These are phyloP conservation scores for Eucalyptus pumila DNA, from an alignment of 345 rosid species.

Conservation along the genomic window DNA sequence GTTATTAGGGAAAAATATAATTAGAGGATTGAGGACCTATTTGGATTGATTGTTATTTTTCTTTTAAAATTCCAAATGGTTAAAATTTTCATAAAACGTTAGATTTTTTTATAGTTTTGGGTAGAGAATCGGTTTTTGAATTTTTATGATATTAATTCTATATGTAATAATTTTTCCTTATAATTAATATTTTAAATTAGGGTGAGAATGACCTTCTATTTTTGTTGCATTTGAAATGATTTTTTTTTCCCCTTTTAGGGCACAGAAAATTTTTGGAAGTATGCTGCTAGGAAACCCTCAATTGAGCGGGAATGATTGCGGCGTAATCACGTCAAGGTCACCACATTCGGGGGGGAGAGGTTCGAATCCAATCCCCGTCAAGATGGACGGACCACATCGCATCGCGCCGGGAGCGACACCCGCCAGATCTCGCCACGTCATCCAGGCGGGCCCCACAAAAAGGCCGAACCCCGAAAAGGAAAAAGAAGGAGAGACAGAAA, in stretches of 20 bases:
- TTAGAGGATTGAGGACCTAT: not conserved
- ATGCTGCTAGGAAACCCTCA: not conserved
- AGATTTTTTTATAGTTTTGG: fast-evolving
- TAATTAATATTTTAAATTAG: not conserved
- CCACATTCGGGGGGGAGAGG: not conserved
- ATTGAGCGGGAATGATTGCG: not conserved
- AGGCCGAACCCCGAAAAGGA: not conserved
- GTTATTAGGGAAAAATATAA: not conserved
- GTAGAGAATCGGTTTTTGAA: fast-evolving
- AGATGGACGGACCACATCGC: not conserved
- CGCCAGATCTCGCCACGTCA: not conserved
- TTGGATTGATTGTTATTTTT: not conserved
- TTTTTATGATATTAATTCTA: no score
- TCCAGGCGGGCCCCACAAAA: not conserved
- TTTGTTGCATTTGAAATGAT: not conserved
- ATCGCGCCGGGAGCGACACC: not conserved
- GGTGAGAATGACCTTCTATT: not conserved
- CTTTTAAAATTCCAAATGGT: not conserved
- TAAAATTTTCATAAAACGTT: not conserved
- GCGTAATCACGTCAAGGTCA: not conserved
- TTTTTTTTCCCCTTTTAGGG: not conserved
- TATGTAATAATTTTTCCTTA: not conserved
- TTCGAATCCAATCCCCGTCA: not conserved
- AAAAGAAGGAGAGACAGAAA: not conserved
- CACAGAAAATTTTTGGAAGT: not conserved